A percentile compares a stretch with the other conserved stretches of the same genome.
Evolutionary conservation across 1,284 basidiomycete species (phyloP).

Genomic region (Cystobasidium pallidum): DNA sequence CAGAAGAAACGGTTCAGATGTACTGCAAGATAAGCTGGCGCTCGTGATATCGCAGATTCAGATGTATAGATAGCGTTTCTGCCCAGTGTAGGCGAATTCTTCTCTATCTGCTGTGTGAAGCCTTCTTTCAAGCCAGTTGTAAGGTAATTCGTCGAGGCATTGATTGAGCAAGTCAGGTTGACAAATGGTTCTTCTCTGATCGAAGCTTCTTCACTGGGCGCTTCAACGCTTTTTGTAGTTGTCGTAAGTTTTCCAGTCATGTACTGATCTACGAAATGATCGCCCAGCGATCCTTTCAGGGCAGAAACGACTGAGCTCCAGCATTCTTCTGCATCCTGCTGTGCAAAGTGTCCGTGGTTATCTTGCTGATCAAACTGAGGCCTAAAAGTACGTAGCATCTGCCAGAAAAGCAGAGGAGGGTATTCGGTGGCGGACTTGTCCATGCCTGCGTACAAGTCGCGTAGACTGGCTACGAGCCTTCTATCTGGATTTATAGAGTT

Average conservation of each 20-base stretch:
- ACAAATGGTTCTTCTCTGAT: conserved; percentile 72
- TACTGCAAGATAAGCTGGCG: conserved; percentile 79
- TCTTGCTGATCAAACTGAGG: conserved; percentile 89
- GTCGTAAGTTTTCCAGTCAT: conserved; percentile 79
- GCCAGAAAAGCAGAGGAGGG: conserved; percentile 65
- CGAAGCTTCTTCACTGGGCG: conserved; percentile 73
- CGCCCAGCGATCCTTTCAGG: conserved; percentile 67
- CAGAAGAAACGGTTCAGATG: conserved; percentile 97
- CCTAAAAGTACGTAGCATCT: conserved; percentile 72
- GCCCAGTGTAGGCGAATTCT: conserved; percentile 76
- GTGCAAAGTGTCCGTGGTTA: conserved; percentile 69
- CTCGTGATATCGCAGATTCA: conserved; percentile 76
- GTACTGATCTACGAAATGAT: conserved; percentile 77
- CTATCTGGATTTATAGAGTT: conserved; percentile 55
- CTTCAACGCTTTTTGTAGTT: conserved; percentile 75
- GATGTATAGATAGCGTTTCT: conserved; percentile 84
- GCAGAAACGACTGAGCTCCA: conserved; percentile 83
- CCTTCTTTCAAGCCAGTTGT: conserved; percentile 82
- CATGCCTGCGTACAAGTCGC: conserved; percentile 75
- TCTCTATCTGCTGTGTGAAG: conserved; percentile 72
- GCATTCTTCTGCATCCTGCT: conserved; percentile 97
- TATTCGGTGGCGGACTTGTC: conserved; percentile 74
- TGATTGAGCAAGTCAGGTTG: conserved; percentile 94
- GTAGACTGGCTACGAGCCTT: conserved; percentile 64
- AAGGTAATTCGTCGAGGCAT: conserved; percentile 83